Base-by-base conservation (phyloP, 306 rosid species). In the Rosa lucieae region DNA sequence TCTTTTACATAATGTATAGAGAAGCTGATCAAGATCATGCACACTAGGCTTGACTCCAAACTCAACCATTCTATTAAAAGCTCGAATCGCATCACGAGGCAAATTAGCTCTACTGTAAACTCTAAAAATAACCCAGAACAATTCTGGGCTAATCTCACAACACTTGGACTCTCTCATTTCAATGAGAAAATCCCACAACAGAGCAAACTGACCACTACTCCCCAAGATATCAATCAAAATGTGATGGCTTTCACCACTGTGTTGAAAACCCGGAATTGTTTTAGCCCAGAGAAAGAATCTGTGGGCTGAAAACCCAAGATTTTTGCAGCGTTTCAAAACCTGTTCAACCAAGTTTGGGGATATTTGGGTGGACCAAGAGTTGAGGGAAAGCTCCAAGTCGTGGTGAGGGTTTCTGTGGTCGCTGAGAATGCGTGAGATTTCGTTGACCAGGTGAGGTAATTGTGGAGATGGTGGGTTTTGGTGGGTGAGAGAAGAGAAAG, bases 231-330 rank as follows among this genome's bases (percentile, higher is more conserved):
- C 92, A 70, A 92, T 88, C 84, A 92, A 85, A 86, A 94, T 88
- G 77, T 67, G 91, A 79, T 87, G 83, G 89, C 93, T 92, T 65
- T 87, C 84, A 42, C 7, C 80, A 48, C 89, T 92, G 40, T 89
- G 99, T 58, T 85, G 85, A 68, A 94, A 94, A 62, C 84, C 90
- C 12, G 97, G 91, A 75, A 91, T 74, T 12, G 82, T 85, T 81
- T 85, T 86, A 78, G 99, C 91, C 99, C 97, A 94, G 72, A 92
- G 87, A 65, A 94, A 94, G 91, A 94, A 94, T 56, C 99, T 86
- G 83, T 94, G 97, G 42, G 97, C 90, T 10, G 97, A 83, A 75
- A 89, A 86, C 47, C 91, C 91, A 55, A 92, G 96, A 77, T 91
- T 88, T 23, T 84, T 91, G 82, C 99, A 92, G 77, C 99, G 84